Percentiles rank a stretch among this genome's conserved stretches.
Evolutionary conservation across 106 monocot genomes (phyloP).

Genomic region (Agapanthus africanus): DNA sequence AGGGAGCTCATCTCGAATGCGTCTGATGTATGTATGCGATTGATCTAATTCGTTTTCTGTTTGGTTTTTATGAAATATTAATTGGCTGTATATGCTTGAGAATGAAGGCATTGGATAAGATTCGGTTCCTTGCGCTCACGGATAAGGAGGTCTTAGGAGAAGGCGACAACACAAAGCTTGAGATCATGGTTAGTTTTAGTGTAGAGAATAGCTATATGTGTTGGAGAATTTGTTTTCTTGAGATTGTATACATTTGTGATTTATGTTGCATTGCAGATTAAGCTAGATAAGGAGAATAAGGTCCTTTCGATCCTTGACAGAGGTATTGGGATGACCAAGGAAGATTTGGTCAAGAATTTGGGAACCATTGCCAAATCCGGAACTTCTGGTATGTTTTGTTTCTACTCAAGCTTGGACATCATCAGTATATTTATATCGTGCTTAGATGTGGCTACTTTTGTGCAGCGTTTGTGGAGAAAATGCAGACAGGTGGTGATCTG

Average conservation of each 20-base stretch:
- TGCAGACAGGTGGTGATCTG: slow-evolving; percentile 90
- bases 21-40: slow-evolving; percentile 42
- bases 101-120: slow-evolving; percentile 99
- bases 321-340: slow-evolving; percentile 98
- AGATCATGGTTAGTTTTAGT: slow-evolving; percentile 44
- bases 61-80: not conserved
- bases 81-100: no score
- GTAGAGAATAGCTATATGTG: slow-evolving; percentile 20
- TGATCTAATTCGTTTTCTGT: not conserved
- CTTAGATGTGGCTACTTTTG: not conserved
- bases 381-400: slow-evolving; percentile 93
- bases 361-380: slow-evolving; percentile 98
- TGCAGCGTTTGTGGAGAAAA: slow-evolving; percentile 94
- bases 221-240: not conserved
- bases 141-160: slow-evolving; percentile 92
- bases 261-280: slow-evolving; percentile 48
- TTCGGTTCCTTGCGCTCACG: slow-evolving; percentile 88
- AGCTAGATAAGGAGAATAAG: slow-evolving; percentile 89
- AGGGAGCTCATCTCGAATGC: slow-evolving; percentile 82
- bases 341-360: slow-evolving; percentile 88
- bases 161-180: slow-evolving; percentile 91
- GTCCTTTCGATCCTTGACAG: slow-evolving; percentile 75
- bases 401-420: no score
- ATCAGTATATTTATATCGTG: no score
- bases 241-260: not conserved